Conservation (phyloP, 805 yeast genomes). For the Wickerhamomyces sydowiorum region DNA sequence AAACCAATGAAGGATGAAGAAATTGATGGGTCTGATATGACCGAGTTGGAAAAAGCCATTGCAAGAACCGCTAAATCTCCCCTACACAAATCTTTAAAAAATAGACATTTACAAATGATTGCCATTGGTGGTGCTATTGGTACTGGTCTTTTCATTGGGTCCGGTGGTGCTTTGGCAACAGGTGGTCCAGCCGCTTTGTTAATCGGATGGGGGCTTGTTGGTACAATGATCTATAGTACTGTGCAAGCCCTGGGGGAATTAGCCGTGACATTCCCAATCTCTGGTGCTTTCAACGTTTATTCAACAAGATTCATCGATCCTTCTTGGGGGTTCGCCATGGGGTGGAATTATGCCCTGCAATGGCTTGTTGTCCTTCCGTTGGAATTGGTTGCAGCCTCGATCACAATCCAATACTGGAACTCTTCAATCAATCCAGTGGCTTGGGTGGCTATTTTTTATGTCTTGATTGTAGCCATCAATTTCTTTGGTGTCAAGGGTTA, state of each 20-base stretch:
- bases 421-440: conserved; percentile 43
- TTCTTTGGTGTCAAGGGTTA: conserved; percentile 46
- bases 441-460: conserved; percentile 51
- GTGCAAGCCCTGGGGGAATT: conserved; percentile 52
- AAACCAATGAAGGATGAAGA: conserved; percentile 10
- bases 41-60: conserved; percentile 42
- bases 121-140: conserved; percentile 72
- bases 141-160: conserved; percentile 64
- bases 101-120: conserved; percentile 55
- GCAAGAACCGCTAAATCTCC: conserved; percentile 45
- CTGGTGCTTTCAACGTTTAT: conserved; percentile 47
- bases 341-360: conserved; percentile 47
- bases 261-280: conserved; percentile 46
- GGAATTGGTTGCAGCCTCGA: conserved; percentile 54
- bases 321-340: conserved; percentile 47
- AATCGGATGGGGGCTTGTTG: conserved; percentile 48
- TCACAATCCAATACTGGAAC: conserved; percentile 52
- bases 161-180: conserved; percentile 48
- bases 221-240: conserved; percentile 53
- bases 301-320: conserved; percentile 50
- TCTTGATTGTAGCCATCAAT: conserved; percentile 40
- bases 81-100: conserved; percentile 42
- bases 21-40: conserved; percentile 30
- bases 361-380: conserved; percentile 51
- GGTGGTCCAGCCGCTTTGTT: conserved; percentile 65